Evolutionary conservation across 2,329 filamentous ascomycete species (phyloP).

Genomic region (Cladorrhinum sp.): DNA sequence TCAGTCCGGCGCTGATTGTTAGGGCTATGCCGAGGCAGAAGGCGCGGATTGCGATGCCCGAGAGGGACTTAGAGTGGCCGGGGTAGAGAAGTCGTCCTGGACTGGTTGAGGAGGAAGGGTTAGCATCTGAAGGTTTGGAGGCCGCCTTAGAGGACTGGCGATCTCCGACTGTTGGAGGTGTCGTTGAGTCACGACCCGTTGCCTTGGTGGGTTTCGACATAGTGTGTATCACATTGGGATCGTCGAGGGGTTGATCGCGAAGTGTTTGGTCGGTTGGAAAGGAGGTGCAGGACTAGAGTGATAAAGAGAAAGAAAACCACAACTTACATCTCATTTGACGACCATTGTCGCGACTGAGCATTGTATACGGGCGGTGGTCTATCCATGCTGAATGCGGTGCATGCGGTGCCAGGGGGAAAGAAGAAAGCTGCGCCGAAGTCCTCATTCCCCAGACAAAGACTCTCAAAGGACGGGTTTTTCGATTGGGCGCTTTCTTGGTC

Average conservation of each 20-base stretch:
- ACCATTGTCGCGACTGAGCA: slow-evolving; percentile 17
- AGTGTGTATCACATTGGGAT: slow-evolving; percentile 37
- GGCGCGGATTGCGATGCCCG: slow-evolving; percentile 57
- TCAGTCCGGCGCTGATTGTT: slow-evolving; percentile 35
- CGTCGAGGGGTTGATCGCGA: neutral
- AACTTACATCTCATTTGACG: slow-evolving; percentile 19
- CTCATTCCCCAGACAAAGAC: slow-evolving; percentile 11
- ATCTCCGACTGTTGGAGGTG: neutral
- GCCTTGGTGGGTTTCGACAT: slow-evolving; percentile 6
- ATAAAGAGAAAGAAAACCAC: neutral
- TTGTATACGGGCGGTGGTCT: neutral
- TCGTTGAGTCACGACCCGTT: slow-evolving; percentile 8
- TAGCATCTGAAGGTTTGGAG: neutral
- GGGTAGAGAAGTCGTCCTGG: slow-evolving; percentile 38
- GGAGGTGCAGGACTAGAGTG: neutral
- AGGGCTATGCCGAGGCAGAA: slow-evolving; percentile 51
- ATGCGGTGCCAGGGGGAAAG: neutral
- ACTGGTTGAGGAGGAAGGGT: slow-evolving; percentile 23
- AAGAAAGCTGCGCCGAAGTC: neutral
- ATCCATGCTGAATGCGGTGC: slow-evolving; percentile 18
- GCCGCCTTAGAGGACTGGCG: neutral
- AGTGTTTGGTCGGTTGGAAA: neutral
- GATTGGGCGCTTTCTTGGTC: slow-evolving; percentile 6
- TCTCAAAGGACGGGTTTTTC: neutral
- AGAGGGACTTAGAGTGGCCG: slow-evolving; percentile 53